Evolutionary conservation across 768 basidiomycete species (phyloP).

Genomic region (Amanita molliuscula): DNA sequence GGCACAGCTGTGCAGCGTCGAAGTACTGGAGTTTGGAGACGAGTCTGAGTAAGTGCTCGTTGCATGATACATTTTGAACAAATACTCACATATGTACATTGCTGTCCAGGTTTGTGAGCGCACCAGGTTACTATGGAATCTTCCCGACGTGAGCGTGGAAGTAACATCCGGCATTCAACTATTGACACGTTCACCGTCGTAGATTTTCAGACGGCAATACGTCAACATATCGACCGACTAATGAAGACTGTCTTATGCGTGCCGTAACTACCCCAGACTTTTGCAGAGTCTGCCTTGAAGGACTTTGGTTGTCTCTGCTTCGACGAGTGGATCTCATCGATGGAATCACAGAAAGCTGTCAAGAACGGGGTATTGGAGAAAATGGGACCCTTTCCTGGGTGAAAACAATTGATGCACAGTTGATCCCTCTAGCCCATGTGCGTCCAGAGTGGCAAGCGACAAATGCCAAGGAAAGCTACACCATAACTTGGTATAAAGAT

Average conservation of each 20-base stretch:
- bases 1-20: constrained; percentile 71
- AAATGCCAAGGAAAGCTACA: constrained; percentile 28
- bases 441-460: constrained; percentile 17
- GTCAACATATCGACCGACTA: constrained; percentile 73
- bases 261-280: constrained; percentile 58
- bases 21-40: constrained; percentile 63
- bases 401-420: constrained; percentile 32
- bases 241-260: constrained; percentile 79
- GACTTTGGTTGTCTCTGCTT: constrained; percentile 61
- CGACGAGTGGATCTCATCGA: constrained; percentile 55
- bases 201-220: constrained; percentile 56
- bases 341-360: constrained; percentile 30
- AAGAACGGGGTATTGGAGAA: neutral
- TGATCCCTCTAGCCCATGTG: constrained; percentile 56
- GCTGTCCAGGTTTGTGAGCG: constrained; percentile 43
- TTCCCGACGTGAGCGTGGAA: constrained; percentile 56
- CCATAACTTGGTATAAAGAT: constrained; percentile 46
- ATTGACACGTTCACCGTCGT: neutral
- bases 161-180: neutral
- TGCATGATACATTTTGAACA: neutral
- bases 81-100: neutral
- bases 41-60: constrained; percentile 39
- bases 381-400: constrained; percentile 7
- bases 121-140: constrained; percentile 48
- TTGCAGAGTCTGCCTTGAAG: constrained; percentile 66